Conservation (phyloP, 2,329 filamentous ascomycete genomes). For the Aspergillus quadricinctus region DNA sequence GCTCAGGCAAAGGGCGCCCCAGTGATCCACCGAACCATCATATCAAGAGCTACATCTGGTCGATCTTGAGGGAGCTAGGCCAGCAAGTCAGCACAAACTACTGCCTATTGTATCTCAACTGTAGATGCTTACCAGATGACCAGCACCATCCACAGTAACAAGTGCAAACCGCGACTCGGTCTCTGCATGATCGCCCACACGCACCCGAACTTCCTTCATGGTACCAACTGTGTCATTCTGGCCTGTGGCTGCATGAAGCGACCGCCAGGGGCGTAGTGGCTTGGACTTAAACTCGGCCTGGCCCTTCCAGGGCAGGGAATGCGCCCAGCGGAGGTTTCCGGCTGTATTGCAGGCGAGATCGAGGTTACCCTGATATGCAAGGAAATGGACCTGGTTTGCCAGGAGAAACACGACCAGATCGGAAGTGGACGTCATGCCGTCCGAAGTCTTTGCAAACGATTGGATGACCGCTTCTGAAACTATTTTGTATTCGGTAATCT, state of each 20-base stretch:
- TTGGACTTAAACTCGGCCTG: conserved; percentile 18
- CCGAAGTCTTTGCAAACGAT: conserved; percentile 11
- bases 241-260: conserved; percentile 3
- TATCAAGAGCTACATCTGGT: conserved; percentile 10
- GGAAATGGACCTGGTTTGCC: conserved; percentile 13
- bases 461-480: conserved; percentile 5
- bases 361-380: conserved; percentile 23
- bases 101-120: background rate
- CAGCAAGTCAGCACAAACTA: background rate
- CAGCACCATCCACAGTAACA: conserved; percentile 11
- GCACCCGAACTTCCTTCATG: conserved; percentile 6
- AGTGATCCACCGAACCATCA: conserved; percentile 35
- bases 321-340: conserved; percentile 20
- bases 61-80: conserved; percentile 10
- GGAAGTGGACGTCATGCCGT: conserved; percentile 10
- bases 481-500: conserved; percentile 11
- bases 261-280: conserved; percentile 14
- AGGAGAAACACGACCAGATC: conserved; percentile 6
- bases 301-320: conserved; percentile 21
- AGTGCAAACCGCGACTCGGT: conserved; percentile 8
- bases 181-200: background rate
- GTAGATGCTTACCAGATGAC: conserved; percentile 11
- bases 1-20: conserved; percentile 32
- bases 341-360: conserved; percentile 26
- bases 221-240: conserved; percentile 3